A percentile compares a stretch with the other conserved stretches of the same genome.
phyloP scores from a whole-genome alignment of 345 rosid species.

The Arabidopsis arenosa region DNA sequence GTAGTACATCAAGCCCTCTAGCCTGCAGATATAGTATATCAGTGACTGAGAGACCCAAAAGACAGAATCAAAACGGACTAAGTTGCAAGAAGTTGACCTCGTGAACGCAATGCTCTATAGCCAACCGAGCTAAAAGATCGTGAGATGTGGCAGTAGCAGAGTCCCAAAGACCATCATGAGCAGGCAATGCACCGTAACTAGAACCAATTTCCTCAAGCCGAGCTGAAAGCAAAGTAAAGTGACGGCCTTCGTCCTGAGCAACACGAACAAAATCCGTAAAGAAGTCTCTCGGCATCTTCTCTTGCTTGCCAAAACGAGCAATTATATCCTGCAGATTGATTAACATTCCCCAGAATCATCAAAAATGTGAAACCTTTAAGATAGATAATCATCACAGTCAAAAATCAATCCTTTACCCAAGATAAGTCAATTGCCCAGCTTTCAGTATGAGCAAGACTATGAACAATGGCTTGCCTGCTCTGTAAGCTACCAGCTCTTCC shows the following conservation, averaged over 20 bases:
- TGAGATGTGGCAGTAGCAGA: constrained; percentile 83
- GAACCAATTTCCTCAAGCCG: constrained; percentile 76
- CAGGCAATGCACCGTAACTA: constrained; percentile 83
- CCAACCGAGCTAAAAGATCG: constrained; percentile 75
- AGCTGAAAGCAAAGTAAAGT: constrained; percentile 77
- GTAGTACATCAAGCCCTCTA: constrained; percentile 92
- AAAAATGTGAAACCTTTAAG: not conserved
- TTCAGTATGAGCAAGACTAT: constrained; percentile 86
- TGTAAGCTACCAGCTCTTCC: constrained; percentile 94
- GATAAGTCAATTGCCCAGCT: constrained; percentile 96
- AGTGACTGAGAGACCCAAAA: not conserved
- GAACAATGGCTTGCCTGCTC: constrained; percentile 92
- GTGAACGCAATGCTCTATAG: constrained; percentile 89
- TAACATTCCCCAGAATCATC: not conserved
- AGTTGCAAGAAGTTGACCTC: constrained; percentile 53
- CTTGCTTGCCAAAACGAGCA: constrained; percentile 89
- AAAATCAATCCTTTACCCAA: constrained; percentile 46
- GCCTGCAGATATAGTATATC: constrained; percentile 53
- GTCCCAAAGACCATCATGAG: constrained; percentile 93
- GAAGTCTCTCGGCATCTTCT: constrained; percentile 91
- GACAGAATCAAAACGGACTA: not conserved
- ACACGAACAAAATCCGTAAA: constrained; percentile 87
- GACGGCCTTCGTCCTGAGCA: constrained; percentile 92
- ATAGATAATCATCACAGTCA: not conserved
- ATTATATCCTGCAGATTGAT: constrained; percentile 68